Percentiles rank a stretch among this genome's conserved stretches.
phyloP scores from a whole-genome alignment of 768 basidiomycete genomes.

The Calocybe cyanea region DNA sequence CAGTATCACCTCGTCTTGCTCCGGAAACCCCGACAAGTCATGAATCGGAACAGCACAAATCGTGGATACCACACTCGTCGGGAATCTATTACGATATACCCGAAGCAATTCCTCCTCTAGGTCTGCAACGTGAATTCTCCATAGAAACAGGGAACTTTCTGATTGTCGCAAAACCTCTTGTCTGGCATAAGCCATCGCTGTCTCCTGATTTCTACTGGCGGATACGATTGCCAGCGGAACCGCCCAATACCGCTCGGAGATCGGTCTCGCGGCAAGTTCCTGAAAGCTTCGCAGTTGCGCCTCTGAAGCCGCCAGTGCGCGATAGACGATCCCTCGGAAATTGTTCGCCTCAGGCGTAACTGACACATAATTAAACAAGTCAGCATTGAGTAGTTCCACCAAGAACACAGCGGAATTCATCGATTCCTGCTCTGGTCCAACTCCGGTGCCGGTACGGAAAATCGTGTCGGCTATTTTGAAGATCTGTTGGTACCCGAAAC shows the following conservation, averaged over 20 bases:
- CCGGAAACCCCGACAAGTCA: conserved; percentile 17
- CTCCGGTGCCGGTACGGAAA: conserved; percentile 12
- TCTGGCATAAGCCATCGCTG: conserved; percentile 15
- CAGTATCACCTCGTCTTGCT: conserved; percentile 19
- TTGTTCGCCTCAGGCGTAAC: conserved; percentile 5
- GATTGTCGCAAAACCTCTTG: conserved; percentile 5
- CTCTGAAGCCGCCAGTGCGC: conserved; percentile 14
- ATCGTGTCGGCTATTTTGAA: conserved; percentile 18
- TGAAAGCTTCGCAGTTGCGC: conserved; percentile 15
- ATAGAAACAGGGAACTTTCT: conserved; percentile 12
- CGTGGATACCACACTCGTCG: conserved; percentile 18
- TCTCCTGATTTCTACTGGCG: conserved; percentile 13
- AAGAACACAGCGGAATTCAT: conserved; percentile 19
- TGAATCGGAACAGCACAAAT: conserved; percentile 21
- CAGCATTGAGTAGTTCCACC: conserved; percentile 21
- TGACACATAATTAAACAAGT: conserved; percentile 20
- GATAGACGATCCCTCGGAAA: conserved; percentile 17
- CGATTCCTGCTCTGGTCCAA: conserved; percentile 7
- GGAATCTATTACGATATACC: conserved; percentile 15
- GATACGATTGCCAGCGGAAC: conserved; percentile 21
- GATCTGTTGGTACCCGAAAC: conserved; percentile 16
- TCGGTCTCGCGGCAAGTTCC: conserved; percentile 15
- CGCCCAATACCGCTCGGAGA: conserved; percentile 20
- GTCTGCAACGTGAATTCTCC: conserved; percentile 17
- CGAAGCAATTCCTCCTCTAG: conserved; percentile 11